These are phyloP conservation scores for Zoysia japonica DNA, from an alignment of 176 grass and related monocot species.

Conservation along the genomic window DNA sequence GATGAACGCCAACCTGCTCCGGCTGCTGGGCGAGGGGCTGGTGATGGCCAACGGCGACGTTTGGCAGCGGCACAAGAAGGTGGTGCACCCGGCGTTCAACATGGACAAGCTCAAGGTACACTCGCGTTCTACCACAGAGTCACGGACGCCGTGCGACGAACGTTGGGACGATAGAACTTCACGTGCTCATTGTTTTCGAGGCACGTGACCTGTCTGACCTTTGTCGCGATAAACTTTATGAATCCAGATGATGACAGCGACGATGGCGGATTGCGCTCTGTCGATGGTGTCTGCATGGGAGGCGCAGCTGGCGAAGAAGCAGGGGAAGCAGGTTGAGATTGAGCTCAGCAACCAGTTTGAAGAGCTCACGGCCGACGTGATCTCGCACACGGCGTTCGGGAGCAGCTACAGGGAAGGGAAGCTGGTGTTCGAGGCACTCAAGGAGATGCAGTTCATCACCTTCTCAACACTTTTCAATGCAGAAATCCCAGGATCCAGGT, in stretches of 20 bases:
- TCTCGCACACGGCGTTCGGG: conserved; percentile 55
- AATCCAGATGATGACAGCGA: conserved; percentile 48
- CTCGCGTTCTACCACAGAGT: no score
- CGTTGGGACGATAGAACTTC: no score
- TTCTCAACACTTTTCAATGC: conserved; percentile 2
- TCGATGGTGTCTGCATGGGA: conserved; percentile 56
- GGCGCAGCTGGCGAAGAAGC: background rate
- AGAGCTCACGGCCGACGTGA: conserved; percentile 56
- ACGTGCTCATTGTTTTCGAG: background rate
- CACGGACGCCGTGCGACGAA: no score
- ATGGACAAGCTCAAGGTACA: conserved; percentile 69
- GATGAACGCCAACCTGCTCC: conserved; percentile 7
- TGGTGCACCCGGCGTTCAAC: conserved; percentile 66
- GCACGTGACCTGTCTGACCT: background rate
- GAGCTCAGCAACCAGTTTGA: conserved; percentile 54
- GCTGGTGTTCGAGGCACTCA: conserved; percentile 44
- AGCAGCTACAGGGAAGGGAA: conserved; percentile 51
- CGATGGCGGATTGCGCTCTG: conserved; percentile 41
- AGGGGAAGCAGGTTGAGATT: conserved; percentile 29
- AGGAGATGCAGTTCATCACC: conserved; percentile 40
- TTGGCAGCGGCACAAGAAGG: conserved; percentile 60
- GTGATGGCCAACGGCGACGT: conserved; percentile 40
- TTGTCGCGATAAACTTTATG: background rate
- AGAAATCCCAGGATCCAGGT: conserved; percentile 45
- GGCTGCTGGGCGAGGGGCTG: conserved; percentile 54